Base-by-base conservation (phyloP, 805 yeast genomes). In the Zygoascus tannicola region DNA sequence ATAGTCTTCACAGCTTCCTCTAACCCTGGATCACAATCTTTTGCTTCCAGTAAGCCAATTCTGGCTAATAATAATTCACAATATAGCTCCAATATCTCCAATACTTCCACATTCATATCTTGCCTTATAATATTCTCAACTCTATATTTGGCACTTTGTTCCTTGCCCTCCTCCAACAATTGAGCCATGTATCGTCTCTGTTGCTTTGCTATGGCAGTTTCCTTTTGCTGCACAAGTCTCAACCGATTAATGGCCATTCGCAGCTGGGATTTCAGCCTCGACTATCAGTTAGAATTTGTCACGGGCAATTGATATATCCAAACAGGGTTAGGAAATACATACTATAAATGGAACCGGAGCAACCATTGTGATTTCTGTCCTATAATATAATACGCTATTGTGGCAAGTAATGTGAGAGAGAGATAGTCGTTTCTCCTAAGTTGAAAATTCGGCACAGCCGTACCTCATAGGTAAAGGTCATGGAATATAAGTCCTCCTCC, bases 91-190 rank as follows among this genome's bases (percentile, higher is more conserved):
- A 86, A 62, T 38, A 76, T 75, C 59, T 87, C 95, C 43, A 86
- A 65, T 20, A 86, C 66, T 63, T 86, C 95, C 19, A 83, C 75
- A 55, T 80, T 76, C 26, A 84, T 75, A 56, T 86, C 96, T 52
- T 85, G 90, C 30, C 88, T 71, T 26, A 87, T 83, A 45, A 86
- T 75, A 53, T 83, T 82, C 58, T 86, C 96, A 2, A 85, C 90
- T 40, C 94, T 64, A 45, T 85, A 85, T 44, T 74, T 73, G 8
- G 95, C 95, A 53, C 87, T 83, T 41, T 81, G 79, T 49, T 85
- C 88, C 56, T 84, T 85, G 4, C 85, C 86, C 35, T 68, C 70
- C 5, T 72, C 67, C 41, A 86, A 65, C 8, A 85, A 65, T 39
- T 82, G 87, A 2, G 94, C 94, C 59, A 79, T 67, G 56, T 65